A percentile compares a stretch with the other conserved stretches of the same genome.
These are phyloP conservation scores for Vaccinium corymbosum DNA, from an alignment of 148 eudicot genomes.

Conservation along the genomic window DNA sequence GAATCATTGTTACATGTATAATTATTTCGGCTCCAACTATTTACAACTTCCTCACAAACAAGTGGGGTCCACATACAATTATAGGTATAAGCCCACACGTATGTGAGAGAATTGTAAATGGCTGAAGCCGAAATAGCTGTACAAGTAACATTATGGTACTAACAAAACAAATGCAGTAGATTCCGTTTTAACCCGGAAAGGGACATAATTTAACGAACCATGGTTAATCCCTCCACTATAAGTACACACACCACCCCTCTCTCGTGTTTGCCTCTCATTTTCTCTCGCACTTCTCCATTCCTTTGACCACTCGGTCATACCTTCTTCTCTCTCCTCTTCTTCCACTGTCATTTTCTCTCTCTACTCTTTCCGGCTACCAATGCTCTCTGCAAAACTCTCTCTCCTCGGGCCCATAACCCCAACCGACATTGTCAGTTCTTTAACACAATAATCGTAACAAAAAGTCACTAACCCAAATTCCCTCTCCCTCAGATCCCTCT, in stretches of 20 bases:
- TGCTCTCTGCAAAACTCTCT: background rate
- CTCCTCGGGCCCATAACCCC: background rate
- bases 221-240: constrained; percentile 13
- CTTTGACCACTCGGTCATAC: constrained; percentile 16
- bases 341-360: background rate
- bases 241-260: constrained; percentile 3
- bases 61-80: no score
- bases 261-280: constrained; percentile 11
- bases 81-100: no score
- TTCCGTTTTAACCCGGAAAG: constrained; percentile 14
- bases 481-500: constrained; percentile 10
- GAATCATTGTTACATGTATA: no score
- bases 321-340: background rate
- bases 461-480: background rate
- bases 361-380: constrained; percentile 10
- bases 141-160: no score
- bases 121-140: no score
- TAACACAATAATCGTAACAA: background rate
- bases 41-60: no score
- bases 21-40: no score
- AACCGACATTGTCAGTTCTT: constrained; percentile 17
- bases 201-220: constrained; percentile 14
- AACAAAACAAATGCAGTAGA: background rate
- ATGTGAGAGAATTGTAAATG: no score
- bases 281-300: background rate